Evolutionary conservation across 805 yeast genomes (phyloP), one percentile per base, ranked within the genome.

Genomic region (Yarrowia sp.): DNA sequence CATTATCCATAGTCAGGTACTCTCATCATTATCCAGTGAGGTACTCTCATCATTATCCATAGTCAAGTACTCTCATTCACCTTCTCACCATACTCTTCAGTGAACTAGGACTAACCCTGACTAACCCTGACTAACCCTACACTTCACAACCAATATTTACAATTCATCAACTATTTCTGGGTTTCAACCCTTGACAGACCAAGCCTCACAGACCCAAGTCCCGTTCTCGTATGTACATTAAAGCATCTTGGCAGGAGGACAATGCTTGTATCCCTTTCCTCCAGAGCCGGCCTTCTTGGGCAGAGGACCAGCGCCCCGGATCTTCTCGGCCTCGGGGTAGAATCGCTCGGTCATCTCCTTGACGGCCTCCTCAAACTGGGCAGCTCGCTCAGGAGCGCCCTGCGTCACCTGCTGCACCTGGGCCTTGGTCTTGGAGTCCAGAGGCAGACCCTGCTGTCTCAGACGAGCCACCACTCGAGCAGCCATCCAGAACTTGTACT

Each of bases 381-480:
- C 78, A 58, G 82, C 79, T 9, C 91, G 91, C 69, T 84, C 79
- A n/a, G 74, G 73, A 69, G 87, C 79, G 65, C 76, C 75, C 66
- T 77, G 74, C 9, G 82, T 76, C 67, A 90, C 78, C 72, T 86
- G 84, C 2, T 78, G 76, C 53, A 87, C 85, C 73, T 90, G 89
- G 69, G 80, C 79, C 70, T 79, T 72, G 12, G 96, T 89, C 40
- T 86, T 73, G 9, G 74, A 70, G 72, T 86, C 87, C 19, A 85
- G 68, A 24, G 83, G 84, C 67, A 84, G 77, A 4, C 84, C 86
- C 74, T 88, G 91, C 61, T 83, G 78, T 78, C 90, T 87, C 66
- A 89, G 80, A 72, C 97, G 83, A n/a, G 96, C 97, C 7, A 90
- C 94, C 3, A 86, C 82, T 76, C 91, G 85, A n/a, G 97, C 97